Percentiles rank a stretch among this genome's conserved stretches.
Conservation (phyloP, 2,329 filamentous ascomycete species). For the Ophiostoma montium region DNA sequence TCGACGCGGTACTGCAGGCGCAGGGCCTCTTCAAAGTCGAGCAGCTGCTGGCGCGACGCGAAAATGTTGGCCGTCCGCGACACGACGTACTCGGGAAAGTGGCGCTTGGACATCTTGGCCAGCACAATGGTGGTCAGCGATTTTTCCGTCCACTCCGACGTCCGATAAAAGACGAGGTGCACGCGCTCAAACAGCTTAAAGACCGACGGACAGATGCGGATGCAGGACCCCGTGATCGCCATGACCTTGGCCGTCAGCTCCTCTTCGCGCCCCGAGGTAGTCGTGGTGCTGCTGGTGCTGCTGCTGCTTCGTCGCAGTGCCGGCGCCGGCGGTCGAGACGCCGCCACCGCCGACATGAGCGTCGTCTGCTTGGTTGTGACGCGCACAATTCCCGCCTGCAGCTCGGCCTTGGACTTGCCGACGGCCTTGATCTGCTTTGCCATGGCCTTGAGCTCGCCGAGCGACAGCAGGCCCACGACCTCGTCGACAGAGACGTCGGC, state of each 20-base stretch:
- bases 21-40: conserved; percentile 84
- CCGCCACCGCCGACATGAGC: conserved; percentile 41
- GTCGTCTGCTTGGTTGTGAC: conserved; percentile 63
- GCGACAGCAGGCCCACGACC: conserved; percentile 63
- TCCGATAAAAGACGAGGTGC: conserved; percentile 90
- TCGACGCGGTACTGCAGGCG: conserved; percentile 73
- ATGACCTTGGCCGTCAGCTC: conserved; percentile 35
- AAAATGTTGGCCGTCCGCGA: conserved; percentile 87
- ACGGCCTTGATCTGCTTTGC: conserved; percentile 78
- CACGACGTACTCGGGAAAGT: conserved; percentile 83
- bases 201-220: conserved; percentile 58
- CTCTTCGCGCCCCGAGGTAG: conserved; percentile 16
- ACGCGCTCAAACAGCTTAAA: conserved; percentile 84
- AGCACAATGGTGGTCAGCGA: conserved; percentile 90
- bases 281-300: too few relatives aligned
- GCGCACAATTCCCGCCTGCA: conserved; percentile 59
- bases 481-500: conserved; percentile 68
- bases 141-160: conserved; percentile 94
- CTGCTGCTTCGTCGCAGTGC: not conserved
- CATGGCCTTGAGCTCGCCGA: conserved; percentile 75
- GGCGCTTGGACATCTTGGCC: conserved; percentile 72
- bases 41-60: conserved; percentile 52
- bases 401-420: conserved; percentile 75
- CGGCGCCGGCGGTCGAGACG: not conserved
- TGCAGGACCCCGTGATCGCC: conserved; percentile 64